These are phyloP conservation scores for Sporothrix dimorphospora DNA, from an alignment of 2,329 filamentous ascomycete genomes.

Conservation along the genomic window DNA sequence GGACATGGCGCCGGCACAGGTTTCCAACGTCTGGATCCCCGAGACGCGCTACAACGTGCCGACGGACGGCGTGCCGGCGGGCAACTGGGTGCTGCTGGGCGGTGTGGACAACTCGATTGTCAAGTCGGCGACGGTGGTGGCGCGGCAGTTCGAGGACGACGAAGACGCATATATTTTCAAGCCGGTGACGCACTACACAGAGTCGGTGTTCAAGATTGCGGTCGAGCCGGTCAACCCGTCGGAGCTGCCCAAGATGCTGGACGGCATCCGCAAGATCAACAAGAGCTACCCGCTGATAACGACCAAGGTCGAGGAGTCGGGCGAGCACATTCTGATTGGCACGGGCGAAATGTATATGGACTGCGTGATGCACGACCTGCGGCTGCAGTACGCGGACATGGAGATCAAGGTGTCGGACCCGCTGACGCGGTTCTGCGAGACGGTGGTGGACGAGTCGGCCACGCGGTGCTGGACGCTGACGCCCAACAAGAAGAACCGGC, in stretches of 20 bases:
- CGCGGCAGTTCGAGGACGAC: conserved; percentile 76
- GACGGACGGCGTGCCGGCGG: conserved; percentile 88
- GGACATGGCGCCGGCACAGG: conserved; percentile 87
- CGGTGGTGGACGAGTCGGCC: conserved; percentile 93
- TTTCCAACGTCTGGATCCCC: conserved; percentile 84
- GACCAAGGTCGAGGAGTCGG: conserved; percentile 97
- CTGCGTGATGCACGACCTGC: conserved; percentile 92
- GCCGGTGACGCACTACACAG: conserved; percentile 90
- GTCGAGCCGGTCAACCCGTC: conserved; percentile 98
- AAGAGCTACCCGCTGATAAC: conserved; percentile 96
- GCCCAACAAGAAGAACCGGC: conserved; percentile 99
- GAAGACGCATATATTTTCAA: conserved; percentile 96
- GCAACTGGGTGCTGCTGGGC: conserved; percentile 88
- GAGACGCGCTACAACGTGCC: conserved; percentile 93
- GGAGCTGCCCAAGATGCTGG: conserved; percentile 97
- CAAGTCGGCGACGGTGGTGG: conserved; percentile 91
- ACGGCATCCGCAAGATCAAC: conserved; percentile 93
- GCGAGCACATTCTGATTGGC: conserved; percentile 91
- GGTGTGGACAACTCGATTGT: conserved; percentile 98
- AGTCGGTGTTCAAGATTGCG: conserved; percentile 96
- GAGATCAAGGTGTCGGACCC: conserved; percentile 98
- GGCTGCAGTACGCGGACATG: conserved; percentile 96
- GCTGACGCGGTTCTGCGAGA: conserved; percentile 96
- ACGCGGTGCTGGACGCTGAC: conserved; percentile 98
- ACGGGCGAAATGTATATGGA: conserved; percentile 99